Percentiles rank a stretch among this genome's conserved stretches.
These are phyloP conservation scores for Globisporangium okanoganense DNA, from an alignment of 352 stramenopile genomes.

Conservation along the genomic window DNA sequence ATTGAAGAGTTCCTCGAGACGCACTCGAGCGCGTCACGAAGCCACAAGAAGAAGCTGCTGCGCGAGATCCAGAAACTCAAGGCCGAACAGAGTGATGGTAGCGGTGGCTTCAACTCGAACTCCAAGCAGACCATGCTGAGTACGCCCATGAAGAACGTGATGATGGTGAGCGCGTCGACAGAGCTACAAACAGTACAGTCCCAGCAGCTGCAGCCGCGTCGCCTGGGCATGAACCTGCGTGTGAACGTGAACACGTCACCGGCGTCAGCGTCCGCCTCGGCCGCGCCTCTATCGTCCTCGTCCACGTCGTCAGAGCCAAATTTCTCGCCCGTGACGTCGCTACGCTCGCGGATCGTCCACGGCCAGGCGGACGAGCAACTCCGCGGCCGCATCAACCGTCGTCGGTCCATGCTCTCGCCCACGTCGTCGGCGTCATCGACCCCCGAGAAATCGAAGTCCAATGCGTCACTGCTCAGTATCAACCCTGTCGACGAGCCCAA, in stretches of 20 bases:
- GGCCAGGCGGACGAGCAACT: constrained; percentile 26
- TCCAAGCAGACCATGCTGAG: background rate
- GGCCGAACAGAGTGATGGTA: constrained; percentile 9
- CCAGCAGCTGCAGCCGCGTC: constrained; percentile 15
- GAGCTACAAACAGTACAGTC: background rate
- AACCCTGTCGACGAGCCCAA: constrained; percentile 2
- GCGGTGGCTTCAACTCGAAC: background rate
- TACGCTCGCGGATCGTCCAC: constrained; percentile 29
- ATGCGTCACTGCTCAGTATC: background rate
- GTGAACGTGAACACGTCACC: constrained; percentile 44
- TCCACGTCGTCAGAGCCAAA: constrained; percentile 16
- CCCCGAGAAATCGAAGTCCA: background rate
- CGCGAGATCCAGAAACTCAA: constrained; percentile 79
- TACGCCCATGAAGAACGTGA: constrained; percentile 2
- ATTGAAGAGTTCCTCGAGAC: constrained; percentile 59
- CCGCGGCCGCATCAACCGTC: constrained; percentile 22
- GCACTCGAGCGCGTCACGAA: constrained; percentile 44
- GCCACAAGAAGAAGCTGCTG: constrained; percentile 76
- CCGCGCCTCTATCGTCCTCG: background rate
- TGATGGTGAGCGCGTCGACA: background rate
- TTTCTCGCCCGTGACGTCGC: constrained; percentile 40
- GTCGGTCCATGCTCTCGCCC: constrained; percentile 10
- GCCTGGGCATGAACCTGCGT: constrained; percentile 37
- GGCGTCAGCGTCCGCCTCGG: background rate
- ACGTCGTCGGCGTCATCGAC: background rate